A percentile compares a stretch with the other conserved stretches of the same genome.
These are phyloP conservation scores for Candida xiaguanensis DNA, from an alignment of 805 yeast genomes.

Conservation along the genomic window DNA sequence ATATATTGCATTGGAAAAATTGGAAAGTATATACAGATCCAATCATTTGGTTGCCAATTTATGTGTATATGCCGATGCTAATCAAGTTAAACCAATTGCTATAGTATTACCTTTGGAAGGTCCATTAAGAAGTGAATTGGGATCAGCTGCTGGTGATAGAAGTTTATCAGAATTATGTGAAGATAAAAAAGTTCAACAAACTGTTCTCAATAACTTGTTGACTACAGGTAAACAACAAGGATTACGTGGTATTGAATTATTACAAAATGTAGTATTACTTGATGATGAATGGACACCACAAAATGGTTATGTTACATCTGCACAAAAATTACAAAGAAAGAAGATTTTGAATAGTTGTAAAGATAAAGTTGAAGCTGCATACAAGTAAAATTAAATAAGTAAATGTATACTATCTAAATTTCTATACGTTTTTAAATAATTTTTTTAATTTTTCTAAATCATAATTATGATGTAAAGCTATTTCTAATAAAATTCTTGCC, in stretches of 20 bases:
- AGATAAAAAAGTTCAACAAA: conserved; percentile 52
- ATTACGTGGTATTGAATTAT: conserved; percentile 77
- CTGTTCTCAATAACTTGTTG: conserved; percentile 56
- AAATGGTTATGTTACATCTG: conserved; percentile 88
- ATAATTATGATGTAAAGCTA: conserved; percentile 46
- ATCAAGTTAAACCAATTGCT: conserved; percentile 87
- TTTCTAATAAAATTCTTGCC: conserved; percentile 53
- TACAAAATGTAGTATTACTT: conserved; percentile 71
- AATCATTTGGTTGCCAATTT: conserved; percentile 71
- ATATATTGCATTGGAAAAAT: conserved; percentile 92
- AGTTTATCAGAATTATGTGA: conserved; percentile 47
- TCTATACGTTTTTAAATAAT: conserved; percentile 49
- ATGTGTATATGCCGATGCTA: conserved; percentile 89
- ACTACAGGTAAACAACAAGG: conserved; percentile 80
- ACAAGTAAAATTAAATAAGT: conserved; percentile 28
- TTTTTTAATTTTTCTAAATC: conserved; percentile 35
- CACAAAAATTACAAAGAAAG: conserved; percentile 93
- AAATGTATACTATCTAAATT: no score
- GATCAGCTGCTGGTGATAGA: conserved; percentile 47
- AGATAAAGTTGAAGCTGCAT: conserved; percentile 65
- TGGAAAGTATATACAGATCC: conserved; percentile 88
- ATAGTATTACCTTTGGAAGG: conserved; percentile 79
- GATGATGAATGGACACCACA: conserved; percentile 98
- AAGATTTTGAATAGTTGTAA: conserved; percentile 72
- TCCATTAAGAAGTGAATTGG: conserved; percentile 54